Percentiles rank a stretch among this genome's conserved stretches.
These are phyloP conservation scores for Passiflora organensis DNA, from an alignment of 345 rosid genomes.

Conservation along the genomic window DNA sequence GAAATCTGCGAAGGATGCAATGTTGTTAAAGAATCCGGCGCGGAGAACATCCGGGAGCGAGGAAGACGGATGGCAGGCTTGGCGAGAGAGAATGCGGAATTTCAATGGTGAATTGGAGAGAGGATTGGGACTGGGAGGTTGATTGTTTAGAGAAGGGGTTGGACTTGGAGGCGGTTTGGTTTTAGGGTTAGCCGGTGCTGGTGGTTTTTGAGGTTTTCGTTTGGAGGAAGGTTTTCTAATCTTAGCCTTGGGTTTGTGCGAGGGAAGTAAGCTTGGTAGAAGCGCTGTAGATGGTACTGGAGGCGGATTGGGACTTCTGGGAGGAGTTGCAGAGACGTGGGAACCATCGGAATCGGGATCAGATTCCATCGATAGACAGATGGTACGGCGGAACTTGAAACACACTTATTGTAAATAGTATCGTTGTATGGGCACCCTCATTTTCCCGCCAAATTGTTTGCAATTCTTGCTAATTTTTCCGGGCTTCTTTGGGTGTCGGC, in stretches of 20 bases:
- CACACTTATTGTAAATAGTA: too few species aligned
- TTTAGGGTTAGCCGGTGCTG: conserved; percentile 14
- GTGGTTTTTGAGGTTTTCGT: conserved; percentile 22
- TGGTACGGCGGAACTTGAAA: neutral
- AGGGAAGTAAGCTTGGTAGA: conserved; percentile 14
- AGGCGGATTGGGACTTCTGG: conserved; percentile 39
- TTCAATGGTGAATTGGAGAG: conserved; percentile 46
- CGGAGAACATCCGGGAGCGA: conserved; percentile 36
- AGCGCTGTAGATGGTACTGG: conserved; percentile 15
- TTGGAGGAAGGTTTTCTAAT: conserved; percentile 25
- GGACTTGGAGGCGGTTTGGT: conserved; percentile 2
- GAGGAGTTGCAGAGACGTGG: conserved; percentile 88
- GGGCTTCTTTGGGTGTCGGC: too few species aligned
- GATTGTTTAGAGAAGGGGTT: conserved; percentile 14
- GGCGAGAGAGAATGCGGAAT: conserved; percentile 44
- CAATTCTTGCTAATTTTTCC: neutral
- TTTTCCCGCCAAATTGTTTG: neutral
- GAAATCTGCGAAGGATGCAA: too few species aligned
- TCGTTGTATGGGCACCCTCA: too few species aligned
- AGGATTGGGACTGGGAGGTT: conserved; percentile 20
- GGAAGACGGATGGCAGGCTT: conserved; percentile 7
- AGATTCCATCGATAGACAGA: conserved; percentile 42
- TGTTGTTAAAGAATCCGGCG: conserved; percentile 50
- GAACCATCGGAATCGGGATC: conserved; percentile 88
- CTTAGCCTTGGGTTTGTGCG: conserved; percentile 18